These are phyloP conservation scores for Pseudocercospora ulei DNA, from an alignment of 2,329 filamentous ascomycete genomes.

Conservation along the genomic window DNA sequence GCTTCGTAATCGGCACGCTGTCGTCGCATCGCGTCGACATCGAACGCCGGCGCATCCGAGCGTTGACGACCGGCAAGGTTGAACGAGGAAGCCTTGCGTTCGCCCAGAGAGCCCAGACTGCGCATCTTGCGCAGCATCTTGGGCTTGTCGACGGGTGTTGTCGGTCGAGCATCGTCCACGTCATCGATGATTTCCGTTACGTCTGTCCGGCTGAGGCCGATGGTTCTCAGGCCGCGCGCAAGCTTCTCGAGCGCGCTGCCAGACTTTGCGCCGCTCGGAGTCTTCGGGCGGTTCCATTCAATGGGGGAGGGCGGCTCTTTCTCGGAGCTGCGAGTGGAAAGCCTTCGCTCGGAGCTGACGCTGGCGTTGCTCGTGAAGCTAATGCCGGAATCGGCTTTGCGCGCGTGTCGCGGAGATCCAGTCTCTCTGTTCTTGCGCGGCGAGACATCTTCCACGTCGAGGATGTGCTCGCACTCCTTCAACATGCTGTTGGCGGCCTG, in stretches of 20 bases:
- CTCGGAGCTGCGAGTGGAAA: constrained; percentile 22
- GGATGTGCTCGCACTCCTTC: constrained; percentile 48
- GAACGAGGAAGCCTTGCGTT: constrained; percentile 23
- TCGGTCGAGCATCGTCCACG: constrained; percentile 11
- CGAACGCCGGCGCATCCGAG: constrained; percentile 19
- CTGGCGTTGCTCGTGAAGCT: constrained; percentile 44
- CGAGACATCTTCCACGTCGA: constrained; percentile 36
- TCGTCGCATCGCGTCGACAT: constrained; percentile 22
- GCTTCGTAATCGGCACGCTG: constrained; percentile 20
- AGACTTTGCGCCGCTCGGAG: constrained; percentile 31
- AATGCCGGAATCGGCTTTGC: constrained; percentile 56
- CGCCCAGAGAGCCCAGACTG: constrained; percentile 31
- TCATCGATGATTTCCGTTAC: constrained; percentile 41
- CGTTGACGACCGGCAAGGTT: constrained; percentile 16
- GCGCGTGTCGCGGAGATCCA: constrained; percentile 36
- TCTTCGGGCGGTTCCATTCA: constrained; percentile 31
- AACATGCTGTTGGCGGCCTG: constrained; percentile 52
- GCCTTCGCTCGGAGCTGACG: constrained; percentile 16
- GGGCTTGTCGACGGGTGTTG: constrained; percentile 18
- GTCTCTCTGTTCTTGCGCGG: constrained; percentile 19
- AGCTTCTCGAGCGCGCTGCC: constrained; percentile 51
- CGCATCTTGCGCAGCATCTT: constrained; percentile 34
- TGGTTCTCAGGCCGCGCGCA: constrained; percentile 50
- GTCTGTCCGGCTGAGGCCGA: constrained; percentile 47
- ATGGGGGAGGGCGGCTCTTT: constrained; percentile 21